A percentile compares a stretch with the other conserved stretches of the same genome.
phyloP scores from a whole-genome alignment of 1,284 basidiomycete species.

The Wallemia hederae region DNA sequence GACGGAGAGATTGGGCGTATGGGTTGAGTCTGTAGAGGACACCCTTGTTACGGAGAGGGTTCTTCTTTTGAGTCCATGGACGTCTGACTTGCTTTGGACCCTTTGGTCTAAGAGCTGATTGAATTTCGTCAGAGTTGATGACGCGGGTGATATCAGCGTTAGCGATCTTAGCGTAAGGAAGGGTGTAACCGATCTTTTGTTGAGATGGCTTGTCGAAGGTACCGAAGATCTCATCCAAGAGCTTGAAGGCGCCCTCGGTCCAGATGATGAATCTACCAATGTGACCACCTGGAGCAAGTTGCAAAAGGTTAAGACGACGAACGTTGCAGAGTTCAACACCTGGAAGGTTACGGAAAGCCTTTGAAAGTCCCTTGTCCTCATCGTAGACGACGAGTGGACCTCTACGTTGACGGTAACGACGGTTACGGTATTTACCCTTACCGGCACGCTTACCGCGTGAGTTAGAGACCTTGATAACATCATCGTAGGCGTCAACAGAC shows the following conservation, averaged over 20 bases:
- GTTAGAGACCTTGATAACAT: conserved; percentile 91
- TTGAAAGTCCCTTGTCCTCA: conserved; percentile 91
- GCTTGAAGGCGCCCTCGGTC: conserved; percentile 80
- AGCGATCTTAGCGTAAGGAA: conserved; percentile 80
- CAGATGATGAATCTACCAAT: conserved; percentile 97
- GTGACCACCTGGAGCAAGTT: conserved; percentile 97
- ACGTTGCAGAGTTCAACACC: conserved; percentile 96
- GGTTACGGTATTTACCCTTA: conserved; percentile 91
- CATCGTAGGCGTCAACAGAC: conserved; percentile 61
- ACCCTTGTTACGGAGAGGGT: conserved; percentile 84
- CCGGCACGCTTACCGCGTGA: conserved; percentile 90
- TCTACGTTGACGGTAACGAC: conserved; percentile 85
- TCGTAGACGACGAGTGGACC: conserved; percentile 94
- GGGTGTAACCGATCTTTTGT: conserved; percentile 79
- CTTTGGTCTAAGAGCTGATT: conserved; percentile 72
- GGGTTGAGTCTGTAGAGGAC: conserved; percentile 98
- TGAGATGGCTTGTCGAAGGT: conserved; percentile 56
- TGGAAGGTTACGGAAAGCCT: conserved; percentile 95
- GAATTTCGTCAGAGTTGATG: conserved; percentile 94
- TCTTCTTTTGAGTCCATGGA: conserved; percentile 99
- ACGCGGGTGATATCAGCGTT: conserved; percentile 92
- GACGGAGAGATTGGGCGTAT: conserved; percentile 78
- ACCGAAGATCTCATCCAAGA: conserved; percentile 83
- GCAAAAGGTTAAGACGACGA: conserved; percentile 79
- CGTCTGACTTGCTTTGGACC: conserved; percentile 53